phyloP scores from a whole-genome alignment of 306 rosid genomes.

The Lathyrus oleraceus region DNA sequence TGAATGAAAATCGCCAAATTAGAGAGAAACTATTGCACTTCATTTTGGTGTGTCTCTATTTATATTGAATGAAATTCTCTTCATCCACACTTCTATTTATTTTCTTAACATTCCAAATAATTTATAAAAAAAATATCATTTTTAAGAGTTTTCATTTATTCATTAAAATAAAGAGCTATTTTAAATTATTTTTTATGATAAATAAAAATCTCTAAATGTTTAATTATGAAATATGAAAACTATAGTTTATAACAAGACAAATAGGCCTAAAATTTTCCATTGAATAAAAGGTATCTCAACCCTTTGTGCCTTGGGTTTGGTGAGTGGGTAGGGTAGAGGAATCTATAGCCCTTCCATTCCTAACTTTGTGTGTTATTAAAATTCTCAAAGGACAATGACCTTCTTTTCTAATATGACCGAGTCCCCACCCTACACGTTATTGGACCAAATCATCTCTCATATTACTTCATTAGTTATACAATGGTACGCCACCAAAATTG shows the following conservation, averaged over 20 bases:
- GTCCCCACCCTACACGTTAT: background rate
- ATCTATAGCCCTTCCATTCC: constrained; percentile 6
- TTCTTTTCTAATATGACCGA: background rate
- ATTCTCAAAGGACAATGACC: background rate
- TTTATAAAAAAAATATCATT: too few relatives aligned
- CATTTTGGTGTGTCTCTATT: background rate
- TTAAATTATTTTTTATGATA: too few relatives aligned
- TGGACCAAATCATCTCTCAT: background rate
- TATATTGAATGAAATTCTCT: background rate
- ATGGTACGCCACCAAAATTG: background rate
- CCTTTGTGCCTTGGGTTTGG: background rate
- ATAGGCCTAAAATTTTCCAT: background rate
- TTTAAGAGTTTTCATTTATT: too few relatives aligned
- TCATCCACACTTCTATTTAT: too few relatives aligned
- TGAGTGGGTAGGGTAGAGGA: constrained; percentile 19
- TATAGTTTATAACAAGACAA: too few relatives aligned
- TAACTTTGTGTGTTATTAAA: constrained; percentile 18
- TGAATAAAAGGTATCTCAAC: background rate
- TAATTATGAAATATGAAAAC: too few relatives aligned
- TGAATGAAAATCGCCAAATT: constrained; percentile 19
- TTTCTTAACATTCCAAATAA: too few relatives aligned
- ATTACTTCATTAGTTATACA: background rate
- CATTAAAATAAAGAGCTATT: too few relatives aligned
- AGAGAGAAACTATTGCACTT: background rate
- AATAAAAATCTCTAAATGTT: too few relatives aligned